phyloP scores from a whole-genome alignment of 2,329 filamentous ascomycete genomes.

The Fusarium coffeatum region DNA sequence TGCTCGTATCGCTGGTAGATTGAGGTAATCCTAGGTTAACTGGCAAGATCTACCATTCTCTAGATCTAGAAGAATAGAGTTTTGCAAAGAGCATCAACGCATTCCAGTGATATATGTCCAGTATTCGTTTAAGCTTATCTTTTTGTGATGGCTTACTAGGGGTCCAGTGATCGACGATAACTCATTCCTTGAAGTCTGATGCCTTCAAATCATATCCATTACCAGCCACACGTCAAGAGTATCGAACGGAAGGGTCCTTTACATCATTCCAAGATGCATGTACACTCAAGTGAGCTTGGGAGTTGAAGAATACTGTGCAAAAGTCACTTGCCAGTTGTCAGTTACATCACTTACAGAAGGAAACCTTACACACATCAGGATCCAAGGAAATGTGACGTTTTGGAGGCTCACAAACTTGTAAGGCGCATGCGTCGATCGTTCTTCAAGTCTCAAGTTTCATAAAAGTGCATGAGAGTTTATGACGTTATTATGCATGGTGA shows the following conservation, averaged over 20 bases:
- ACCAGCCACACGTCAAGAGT: background rate
- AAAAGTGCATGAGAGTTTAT: constrained; percentile 20
- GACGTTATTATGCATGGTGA: constrained; percentile 37
- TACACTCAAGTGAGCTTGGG: constrained; percentile 1
- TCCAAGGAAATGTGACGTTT: constrained; percentile 13
- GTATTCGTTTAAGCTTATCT: background rate
- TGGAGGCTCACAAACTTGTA: constrained; percentile 7
- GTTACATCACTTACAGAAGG: constrained; percentile 26
- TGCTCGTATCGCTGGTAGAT: constrained; percentile 30
- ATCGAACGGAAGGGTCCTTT: background rate
- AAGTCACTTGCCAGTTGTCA: constrained; percentile 11
- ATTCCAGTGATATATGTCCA: background rate
- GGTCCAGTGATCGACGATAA: background rate
- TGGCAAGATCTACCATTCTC: constrained; percentile 25
- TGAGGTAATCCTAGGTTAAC: constrained; percentile 30
- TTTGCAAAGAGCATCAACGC: background rate
- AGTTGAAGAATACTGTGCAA: constrained; percentile 32
- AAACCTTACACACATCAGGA: background rate
- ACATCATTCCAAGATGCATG: constrained; percentile 18
- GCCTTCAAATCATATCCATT: background rate
- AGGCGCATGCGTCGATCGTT: constrained; percentile 23
- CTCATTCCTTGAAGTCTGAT: constrained; percentile 8
- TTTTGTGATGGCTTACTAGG: background rate
- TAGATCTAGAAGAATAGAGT: constrained; percentile 16
- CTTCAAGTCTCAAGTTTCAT: constrained; percentile 25